Base-by-base conservation (phyloP, 305 asterid genomes). In the Rubia tinctorum region DNA sequence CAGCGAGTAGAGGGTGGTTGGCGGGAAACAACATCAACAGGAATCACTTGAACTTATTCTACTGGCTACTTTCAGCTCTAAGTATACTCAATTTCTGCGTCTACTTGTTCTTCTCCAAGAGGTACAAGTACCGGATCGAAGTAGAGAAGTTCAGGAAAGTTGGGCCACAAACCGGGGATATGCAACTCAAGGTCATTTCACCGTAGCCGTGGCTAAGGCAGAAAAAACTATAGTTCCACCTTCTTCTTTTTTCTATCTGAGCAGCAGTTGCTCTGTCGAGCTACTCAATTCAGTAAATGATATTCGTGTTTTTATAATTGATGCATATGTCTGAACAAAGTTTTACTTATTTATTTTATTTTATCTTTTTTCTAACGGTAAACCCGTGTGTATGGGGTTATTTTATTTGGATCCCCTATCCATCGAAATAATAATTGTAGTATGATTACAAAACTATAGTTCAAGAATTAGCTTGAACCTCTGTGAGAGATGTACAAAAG, bases 1-100 rank as follows among this genome's bases (percentile, higher is more conserved):
- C 95, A 0, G 76, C 75, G 18, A 91, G 87, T 61, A 83, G 85
- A 49, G 95, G 96, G 0, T 91, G 97, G 97, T 63, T 91, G 69
- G 88, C 76, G 0, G 97, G 97, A 17, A 88, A 91, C 64, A 90
- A 91, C 55, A 81, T 91, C 12, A 91, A 90, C 67, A 80, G 85
- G 75, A 85, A 84, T 20, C 93, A 88, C 78, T 71, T 91, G 88
- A 83, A 91, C 69, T 81, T 89, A 25, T 91, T 90, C 76, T 91
- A 88, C 42, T 86, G 86, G 88, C 66, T 88, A 82, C 89, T 91
- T 30, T 81, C 90, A 0, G 20, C 69, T 0, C 8, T 91, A 69
- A 82, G 90, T 63, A 73, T 85, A 71, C 40, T 87, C 17, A 88
- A 90, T 78, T 90, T 91, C 76, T 79, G 74, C 6, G 12, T 86